phyloP scores from a whole-genome alignment of 2,329 filamentous ascomycete species.

The Ascochyta pisi region DNA sequence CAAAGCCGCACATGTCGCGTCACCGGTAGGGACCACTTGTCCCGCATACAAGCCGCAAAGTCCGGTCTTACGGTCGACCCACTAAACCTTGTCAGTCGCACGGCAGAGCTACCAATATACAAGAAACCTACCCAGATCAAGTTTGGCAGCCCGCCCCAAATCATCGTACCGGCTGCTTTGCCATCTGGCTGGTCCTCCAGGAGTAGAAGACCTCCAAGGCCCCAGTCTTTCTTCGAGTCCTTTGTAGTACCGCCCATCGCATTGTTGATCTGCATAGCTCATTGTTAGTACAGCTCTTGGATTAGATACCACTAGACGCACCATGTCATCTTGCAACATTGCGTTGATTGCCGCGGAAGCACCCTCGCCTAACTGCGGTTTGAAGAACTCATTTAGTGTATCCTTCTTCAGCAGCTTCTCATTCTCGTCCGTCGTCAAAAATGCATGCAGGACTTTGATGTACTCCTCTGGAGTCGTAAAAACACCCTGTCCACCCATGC shows the following conservation, averaged over 20 bases:
- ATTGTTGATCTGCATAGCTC: conserved; percentile 22
- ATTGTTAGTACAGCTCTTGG: background rate
- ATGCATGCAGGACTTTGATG: conserved; percentile 38
- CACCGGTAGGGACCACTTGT: conserved; percentile 42
- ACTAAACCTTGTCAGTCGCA: conserved; percentile 24
- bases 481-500: conserved; percentile 36
- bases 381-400: conserved; percentile 40
- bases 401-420: conserved; percentile 36
- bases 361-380: conserved; percentile 35
- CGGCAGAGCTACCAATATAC: background rate
- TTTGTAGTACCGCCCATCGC: conserved; percentile 33
- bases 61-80: conserved; percentile 41
- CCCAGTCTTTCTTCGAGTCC: conserved; percentile 34
- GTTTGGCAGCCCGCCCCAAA: conserved; percentile 45
- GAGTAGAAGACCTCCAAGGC: conserved; percentile 41
- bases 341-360: conserved; percentile 35
- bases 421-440: conserved; percentile 36
- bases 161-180: conserved; percentile 38
- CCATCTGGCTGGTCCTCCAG: conserved; percentile 29
- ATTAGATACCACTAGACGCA: background rate
- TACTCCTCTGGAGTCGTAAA: conserved; percentile 35
- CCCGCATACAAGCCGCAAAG: conserved; percentile 39
- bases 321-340: conserved; percentile 40
- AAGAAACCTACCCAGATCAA: conserved; percentile 39
- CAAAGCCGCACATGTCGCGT: conserved; percentile 25